Percentiles rank a stretch among this genome's conserved stretches.
Evolutionary conservation across 129 eudicot genomes (phyloP).

Genomic region (Erigeron canadensis): DNA sequence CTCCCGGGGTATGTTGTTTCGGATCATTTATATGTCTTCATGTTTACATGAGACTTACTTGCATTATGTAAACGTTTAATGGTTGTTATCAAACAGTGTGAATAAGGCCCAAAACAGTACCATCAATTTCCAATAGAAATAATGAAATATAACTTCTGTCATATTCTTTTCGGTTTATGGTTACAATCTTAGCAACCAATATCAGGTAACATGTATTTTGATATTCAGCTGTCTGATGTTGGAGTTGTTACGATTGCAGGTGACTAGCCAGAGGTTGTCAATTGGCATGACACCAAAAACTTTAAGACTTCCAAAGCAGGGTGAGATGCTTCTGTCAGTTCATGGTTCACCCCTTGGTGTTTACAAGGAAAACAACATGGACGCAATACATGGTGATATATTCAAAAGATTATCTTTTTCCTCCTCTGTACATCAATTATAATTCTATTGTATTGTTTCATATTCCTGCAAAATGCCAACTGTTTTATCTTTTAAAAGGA

Average conservation of each 20-base stretch:
- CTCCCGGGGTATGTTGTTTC: slow-evolving; percentile 68
- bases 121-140: background rate
- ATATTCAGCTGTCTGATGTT: slow-evolving; percentile 1
- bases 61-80: too few relatives aligned
- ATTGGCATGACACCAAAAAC: slow-evolving; percentile 89
- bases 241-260: slow-evolving; percentile 41
- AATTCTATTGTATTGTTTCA: background rate
- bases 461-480: background rate
- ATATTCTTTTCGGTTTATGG: background rate
- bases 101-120: too few relatives aligned
- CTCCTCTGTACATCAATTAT: background rate
- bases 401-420: background rate
- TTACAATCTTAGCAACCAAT: background rate
- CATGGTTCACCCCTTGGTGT: slow-evolving; percentile 99
- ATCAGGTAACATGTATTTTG: background rate
- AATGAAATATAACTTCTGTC: background rate
- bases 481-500: background rate
- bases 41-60: background rate
- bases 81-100: too few relatives aligned
- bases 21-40: background rate
- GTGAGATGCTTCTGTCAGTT: slow-evolving; percentile 90
- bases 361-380: slow-evolving; percentile 87
- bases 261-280: slow-evolving; percentile 62
- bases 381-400: slow-evolving; percentile 66
- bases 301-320: slow-evolving; percentile 72